These are phyloP conservation scores for Novymonas esmeraldas DNA, from an alignment of 208 protist genomes.

Conservation along the genomic window DNA sequence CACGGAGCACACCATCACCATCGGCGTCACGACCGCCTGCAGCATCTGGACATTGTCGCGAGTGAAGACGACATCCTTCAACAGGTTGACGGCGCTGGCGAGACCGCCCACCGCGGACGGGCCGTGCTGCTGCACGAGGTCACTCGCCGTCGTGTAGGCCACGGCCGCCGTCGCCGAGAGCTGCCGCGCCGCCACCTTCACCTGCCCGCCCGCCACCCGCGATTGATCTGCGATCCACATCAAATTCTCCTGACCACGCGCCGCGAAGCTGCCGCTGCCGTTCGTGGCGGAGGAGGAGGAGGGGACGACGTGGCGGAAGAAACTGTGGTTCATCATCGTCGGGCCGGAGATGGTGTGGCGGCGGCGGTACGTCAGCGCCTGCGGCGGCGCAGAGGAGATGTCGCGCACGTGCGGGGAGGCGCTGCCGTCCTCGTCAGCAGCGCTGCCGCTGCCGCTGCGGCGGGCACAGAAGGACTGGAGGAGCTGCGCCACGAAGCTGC, in stretches of 20 bases:
- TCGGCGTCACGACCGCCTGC: constrained; percentile 32
- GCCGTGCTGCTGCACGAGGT: constrained; percentile 29
- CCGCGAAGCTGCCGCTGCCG: background rate
- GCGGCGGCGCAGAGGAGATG: constrained; percentile 34
- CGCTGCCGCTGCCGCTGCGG: background rate
- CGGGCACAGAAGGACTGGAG: constrained; percentile 15
- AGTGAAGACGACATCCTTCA: constrained; percentile 34
- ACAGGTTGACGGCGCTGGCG: constrained; percentile 6
- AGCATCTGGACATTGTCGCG: constrained; percentile 36
- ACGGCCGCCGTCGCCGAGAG: constrained; percentile 2
- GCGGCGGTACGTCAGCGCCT: constrained; percentile 18
- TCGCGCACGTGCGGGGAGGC: constrained; percentile 15
- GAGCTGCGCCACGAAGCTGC: constrained; percentile 16
- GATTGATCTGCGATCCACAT: constrained; percentile 9
- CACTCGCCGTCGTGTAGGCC: background rate
- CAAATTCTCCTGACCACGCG: background rate
- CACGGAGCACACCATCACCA: constrained; percentile 24
- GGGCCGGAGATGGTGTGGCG: background rate
- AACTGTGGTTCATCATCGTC: background rate
- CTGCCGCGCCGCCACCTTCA: constrained; percentile 7
- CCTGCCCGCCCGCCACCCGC: constrained; percentile 1
- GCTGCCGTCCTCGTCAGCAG: constrained; percentile 2
- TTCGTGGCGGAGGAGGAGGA: too few relatives aligned
- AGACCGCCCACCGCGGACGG: constrained; percentile 16
- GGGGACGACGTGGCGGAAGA: background rate